These are phyloP conservation scores for Penicillium griseofulvum DNA, from an alignment of 2,329 filamentous ascomycete species.

Conservation along the genomic window DNA sequence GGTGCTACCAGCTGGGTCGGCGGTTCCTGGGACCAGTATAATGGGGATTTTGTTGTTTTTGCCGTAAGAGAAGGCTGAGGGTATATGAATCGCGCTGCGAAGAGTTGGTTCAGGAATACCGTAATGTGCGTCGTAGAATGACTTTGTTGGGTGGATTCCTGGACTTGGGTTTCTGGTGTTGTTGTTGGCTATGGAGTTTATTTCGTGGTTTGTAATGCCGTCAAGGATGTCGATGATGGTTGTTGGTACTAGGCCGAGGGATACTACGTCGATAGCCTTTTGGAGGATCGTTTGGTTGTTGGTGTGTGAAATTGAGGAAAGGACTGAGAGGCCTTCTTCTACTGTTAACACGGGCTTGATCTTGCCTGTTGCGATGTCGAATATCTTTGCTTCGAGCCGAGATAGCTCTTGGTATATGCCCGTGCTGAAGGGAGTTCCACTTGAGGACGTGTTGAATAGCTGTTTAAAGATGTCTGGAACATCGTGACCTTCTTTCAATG, in stretches of 20 bases:
- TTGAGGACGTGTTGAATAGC: background rate
- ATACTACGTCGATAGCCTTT: background rate
- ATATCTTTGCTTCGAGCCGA: background rate
- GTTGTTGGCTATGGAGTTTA: slow-evolving; percentile 8
- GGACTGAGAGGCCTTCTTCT: background rate
- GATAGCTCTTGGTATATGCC: background rate
- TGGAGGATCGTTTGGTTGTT: background rate
- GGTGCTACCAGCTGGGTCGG: slow-evolving; percentile 3
- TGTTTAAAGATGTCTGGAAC: background rate
- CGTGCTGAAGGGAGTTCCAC: background rate
- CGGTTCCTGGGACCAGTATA: slow-evolving; percentile 6
- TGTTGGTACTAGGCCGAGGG: background rate
- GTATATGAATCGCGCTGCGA: slow-evolving; percentile 7
- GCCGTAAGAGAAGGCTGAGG: slow-evolving; percentile 1
- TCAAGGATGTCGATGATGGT: background rate
- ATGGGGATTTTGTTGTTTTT: background rate
- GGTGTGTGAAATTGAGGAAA: background rate
- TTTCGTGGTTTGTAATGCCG: background rate
- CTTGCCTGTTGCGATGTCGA: background rate
- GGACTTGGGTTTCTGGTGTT: background rate
- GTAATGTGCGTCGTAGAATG: slow-evolving; percentile 4
- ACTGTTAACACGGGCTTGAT: background rate
- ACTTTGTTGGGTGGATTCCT: slow-evolving; percentile 4
- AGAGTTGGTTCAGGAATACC: background rate
- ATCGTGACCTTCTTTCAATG: background rate